These are phyloP conservation scores for Sphagnum contortum DNA, from an alignment of 225 moss, liverwort and hornwort species.

Conservation along the genomic window DNA sequence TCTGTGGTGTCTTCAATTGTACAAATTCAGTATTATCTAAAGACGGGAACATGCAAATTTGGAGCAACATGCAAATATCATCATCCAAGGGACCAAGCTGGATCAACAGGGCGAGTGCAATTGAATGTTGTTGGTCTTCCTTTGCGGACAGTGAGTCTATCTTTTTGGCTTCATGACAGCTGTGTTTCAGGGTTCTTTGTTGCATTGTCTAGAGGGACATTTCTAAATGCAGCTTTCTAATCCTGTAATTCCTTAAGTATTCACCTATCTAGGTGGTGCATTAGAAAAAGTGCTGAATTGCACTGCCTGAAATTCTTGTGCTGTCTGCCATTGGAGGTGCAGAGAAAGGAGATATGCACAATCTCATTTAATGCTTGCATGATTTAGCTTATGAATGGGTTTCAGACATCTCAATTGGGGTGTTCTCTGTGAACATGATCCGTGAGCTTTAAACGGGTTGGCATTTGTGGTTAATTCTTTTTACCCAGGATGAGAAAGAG, in stretches of 20 bases:
- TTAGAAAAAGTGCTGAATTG: too few species aligned
- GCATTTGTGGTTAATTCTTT: too few species aligned
- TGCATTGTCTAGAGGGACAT: too few species aligned
- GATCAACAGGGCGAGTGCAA: slow-evolving; percentile 96
- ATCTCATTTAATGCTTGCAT: too few species aligned
- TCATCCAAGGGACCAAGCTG: slow-evolving; percentile 96
- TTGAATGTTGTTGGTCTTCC: slow-evolving; percentile 92
- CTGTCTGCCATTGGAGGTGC: neutral
- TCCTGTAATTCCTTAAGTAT: too few species aligned
- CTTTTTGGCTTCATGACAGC: neutral
- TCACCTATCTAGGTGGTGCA: too few species aligned
- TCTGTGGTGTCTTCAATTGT: too few species aligned
- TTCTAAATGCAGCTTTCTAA: too few species aligned
- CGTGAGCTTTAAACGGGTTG: too few species aligned
- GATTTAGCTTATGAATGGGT: too few species aligned
- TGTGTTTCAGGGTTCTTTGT: too few species aligned
- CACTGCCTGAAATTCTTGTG: neutral
- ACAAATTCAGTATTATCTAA: slow-evolving; percentile 79
- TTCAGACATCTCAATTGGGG: neutral
- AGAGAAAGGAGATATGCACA: too few species aligned
- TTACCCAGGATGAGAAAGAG: slow-evolving; percentile 84
- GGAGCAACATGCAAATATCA: slow-evolving; percentile 99
- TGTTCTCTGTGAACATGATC: neutral
- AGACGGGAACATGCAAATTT: slow-evolving; percentile 99
- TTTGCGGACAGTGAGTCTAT: slow-evolving; percentile 64